Percentiles rank a stretch among this genome's conserved stretches.
These are phyloP conservation scores for Nymphaea thermarum DNA, from an alignment of 164 flowering plant genomes.

Conservation along the genomic window DNA sequence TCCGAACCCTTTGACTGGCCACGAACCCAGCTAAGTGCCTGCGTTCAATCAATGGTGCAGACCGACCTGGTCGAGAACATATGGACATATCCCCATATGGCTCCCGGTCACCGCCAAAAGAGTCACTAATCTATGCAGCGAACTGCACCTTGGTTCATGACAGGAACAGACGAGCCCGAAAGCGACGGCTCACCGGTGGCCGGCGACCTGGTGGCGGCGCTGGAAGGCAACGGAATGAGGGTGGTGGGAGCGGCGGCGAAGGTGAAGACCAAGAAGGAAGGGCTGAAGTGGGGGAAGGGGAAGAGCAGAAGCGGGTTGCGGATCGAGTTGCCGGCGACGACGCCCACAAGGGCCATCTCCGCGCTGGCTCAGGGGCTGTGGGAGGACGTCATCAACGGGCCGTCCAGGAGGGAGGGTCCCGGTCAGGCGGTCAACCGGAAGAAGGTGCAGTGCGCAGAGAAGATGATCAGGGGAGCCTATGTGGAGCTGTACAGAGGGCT, in stretches of 20 bases:
- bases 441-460: constrained; percentile 80
- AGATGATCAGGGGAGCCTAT: constrained; percentile 83
- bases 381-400: constrained; percentile 77
- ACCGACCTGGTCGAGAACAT: too few species aligned
- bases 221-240: neutral
- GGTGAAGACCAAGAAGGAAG: constrained; percentile 21
- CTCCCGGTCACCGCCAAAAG: too few species aligned
- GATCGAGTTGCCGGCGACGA: constrained; percentile 63
- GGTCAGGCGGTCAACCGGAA: constrained; percentile 50
- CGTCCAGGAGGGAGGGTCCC: constrained; percentile 37
- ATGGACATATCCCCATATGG: too few species aligned
- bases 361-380: constrained; percentile 62
- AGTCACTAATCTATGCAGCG: too few species aligned
- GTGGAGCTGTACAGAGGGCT: constrained; percentile 92
- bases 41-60: too few species aligned
- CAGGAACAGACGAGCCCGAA: neutral
- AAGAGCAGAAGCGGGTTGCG: constrained; percentile 46
- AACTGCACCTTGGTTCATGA: neutral
- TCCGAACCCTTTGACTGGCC: too few species aligned
- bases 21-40: too few species aligned
- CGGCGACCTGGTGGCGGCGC: neutral
- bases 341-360: constrained; percentile 47
- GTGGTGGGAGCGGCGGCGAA: neutral
- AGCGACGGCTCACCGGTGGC: neutral
- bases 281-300: constrained; percentile 42